These are phyloP conservation scores for Millerozyma acaciae DNA, from an alignment of 805 yeast species.

Conservation along the genomic window DNA sequence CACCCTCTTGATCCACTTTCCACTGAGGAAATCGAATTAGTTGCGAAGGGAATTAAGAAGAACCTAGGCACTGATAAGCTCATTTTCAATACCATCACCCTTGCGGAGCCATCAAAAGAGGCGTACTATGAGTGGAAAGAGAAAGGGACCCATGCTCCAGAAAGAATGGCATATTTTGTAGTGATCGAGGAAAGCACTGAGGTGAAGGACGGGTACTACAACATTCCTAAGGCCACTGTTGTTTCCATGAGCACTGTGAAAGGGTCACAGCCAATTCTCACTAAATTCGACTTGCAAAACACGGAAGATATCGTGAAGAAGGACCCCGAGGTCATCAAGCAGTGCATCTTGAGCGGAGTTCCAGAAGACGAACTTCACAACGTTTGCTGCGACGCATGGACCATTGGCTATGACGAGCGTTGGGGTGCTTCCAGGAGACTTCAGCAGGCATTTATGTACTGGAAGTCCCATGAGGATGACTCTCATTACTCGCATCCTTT, in stretches of 20 bases:
- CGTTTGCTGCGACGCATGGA: conserved; percentile 65
- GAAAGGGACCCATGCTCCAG: conserved; percentile 55
- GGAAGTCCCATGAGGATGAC: conserved; percentile 72
- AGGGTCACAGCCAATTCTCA: conserved; percentile 72
- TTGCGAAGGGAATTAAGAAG: conserved; percentile 48
- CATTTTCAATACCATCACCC: conserved; percentile 64
- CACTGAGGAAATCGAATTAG: conserved; percentile 57
- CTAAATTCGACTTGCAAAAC: conserved; percentile 59
- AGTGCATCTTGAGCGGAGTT: conserved; percentile 67
- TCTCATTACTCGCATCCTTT: conserved; percentile 73
- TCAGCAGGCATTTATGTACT: conserved; percentile 79
- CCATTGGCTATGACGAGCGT: conserved; percentile 69
- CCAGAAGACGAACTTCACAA: conserved; percentile 59
- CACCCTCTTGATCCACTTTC: conserved; percentile 75
- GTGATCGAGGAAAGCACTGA: conserved; percentile 53
- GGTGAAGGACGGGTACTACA: conserved; percentile 72
- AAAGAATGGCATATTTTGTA: conserved; percentile 65
- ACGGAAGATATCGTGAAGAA: conserved; percentile 64
- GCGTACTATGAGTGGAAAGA: conserved; percentile 66
- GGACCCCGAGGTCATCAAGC: conserved; percentile 71
- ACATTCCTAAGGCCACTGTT: conserved; percentile 46
- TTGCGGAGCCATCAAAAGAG: conserved; percentile 66
- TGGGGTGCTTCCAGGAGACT: conserved; percentile 74
- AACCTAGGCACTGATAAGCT: conserved; percentile 44
- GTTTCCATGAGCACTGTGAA: conserved; percentile 45